These are phyloP conservation scores for Chrysanthemum lavandulifolium DNA, from an alignment of 129 eudicot genomes.

Conservation along the genomic window DNA sequence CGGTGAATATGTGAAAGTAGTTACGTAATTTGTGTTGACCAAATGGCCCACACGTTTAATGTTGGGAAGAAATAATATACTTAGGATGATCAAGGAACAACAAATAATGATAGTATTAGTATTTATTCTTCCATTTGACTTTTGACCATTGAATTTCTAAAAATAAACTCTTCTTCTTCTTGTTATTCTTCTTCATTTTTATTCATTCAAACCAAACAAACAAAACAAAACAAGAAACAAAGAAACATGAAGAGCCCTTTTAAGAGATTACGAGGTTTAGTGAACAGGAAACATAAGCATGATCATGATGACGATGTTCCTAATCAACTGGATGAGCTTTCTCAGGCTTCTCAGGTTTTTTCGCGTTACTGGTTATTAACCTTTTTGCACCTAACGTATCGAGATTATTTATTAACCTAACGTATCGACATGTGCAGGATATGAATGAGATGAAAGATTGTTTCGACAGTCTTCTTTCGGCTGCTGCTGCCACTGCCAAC, in stretches of 20 bases:
- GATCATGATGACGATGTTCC: conserved; percentile 13
- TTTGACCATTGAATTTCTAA: too few species aligned
- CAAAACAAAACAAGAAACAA: background rate
- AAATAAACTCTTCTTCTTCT: too few species aligned
- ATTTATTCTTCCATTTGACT: too few species aligned
- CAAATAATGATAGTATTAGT: too few species aligned
- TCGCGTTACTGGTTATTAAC: background rate
- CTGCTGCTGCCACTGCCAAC: conserved; percentile 83
- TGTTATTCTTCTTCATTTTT: too few species aligned
- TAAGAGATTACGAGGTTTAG: conserved; percentile 47
- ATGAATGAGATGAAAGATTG: conserved; percentile 87
- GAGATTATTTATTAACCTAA: background rate
- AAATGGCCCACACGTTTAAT: too few species aligned
- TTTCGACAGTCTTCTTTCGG: conserved; percentile 76
- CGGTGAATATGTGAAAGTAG: too few species aligned
- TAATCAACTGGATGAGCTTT: conserved; percentile 53
- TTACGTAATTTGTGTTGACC: too few species aligned
- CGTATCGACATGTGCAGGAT: conserved; percentile 42
- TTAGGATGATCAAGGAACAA: too few species aligned
- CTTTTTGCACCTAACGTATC: too few species aligned
- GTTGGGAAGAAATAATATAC: too few species aligned
- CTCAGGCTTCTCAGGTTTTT: conserved; percentile 65
- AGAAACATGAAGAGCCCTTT: conserved; percentile 50
- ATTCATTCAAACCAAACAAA: too few species aligned
- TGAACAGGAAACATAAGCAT: conserved; percentile 29